Evolutionary conservation across 1,139 yeast genomes (phyloP).

Genomic region (Geotrichum candidum): DNA sequence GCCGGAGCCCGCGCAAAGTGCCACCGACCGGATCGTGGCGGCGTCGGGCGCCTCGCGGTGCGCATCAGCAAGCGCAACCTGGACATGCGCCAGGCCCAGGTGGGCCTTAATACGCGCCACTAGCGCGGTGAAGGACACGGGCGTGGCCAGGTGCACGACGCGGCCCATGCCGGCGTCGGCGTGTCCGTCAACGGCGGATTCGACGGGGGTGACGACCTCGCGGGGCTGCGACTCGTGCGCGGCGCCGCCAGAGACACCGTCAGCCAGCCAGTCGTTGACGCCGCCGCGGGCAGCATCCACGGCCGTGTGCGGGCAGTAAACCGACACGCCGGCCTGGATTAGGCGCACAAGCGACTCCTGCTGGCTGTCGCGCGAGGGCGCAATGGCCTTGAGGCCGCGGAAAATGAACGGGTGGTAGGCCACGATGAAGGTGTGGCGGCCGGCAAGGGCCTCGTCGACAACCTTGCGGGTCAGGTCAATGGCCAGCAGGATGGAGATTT

Average conservation of each 20-base stretch:
- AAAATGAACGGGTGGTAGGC: conserved; percentile 95
- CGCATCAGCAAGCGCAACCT: conserved; percentile 50
- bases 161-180: conserved; percentile 81
- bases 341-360: conserved; percentile 68
- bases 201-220: conserved; percentile 18
- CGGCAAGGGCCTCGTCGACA: conserved; percentile 71
- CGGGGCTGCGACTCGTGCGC: conserved; percentile 26
- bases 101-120: conserved; percentile 51
- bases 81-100: conserved; percentile 52
- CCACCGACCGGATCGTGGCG: conserved; percentile 40
- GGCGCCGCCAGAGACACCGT: conserved; percentile 44
- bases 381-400: conserved; percentile 75
- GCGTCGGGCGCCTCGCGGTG: conserved; percentile 23
- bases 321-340: conserved; percentile 71
- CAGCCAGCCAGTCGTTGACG: conserved; percentile 85
- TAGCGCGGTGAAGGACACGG: conserved; percentile 43
- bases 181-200: conserved; percentile 33
- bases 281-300: conserved; percentile 90
- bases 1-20: conserved; percentile 96
- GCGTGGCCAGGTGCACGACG: conserved; percentile 45
- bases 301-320: conserved; percentile 93
- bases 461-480: conserved; percentile 82
- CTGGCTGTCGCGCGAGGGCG: conserved; percentile 59
- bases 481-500: conserved; percentile 56
- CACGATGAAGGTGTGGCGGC: conserved; percentile 48